A percentile compares a stretch with the other conserved stretches of the same genome.
Evolutionary conservation across 371 early-diverging fungal species (phyloP).

Genomic region (Nematocida homosporus): DNA sequence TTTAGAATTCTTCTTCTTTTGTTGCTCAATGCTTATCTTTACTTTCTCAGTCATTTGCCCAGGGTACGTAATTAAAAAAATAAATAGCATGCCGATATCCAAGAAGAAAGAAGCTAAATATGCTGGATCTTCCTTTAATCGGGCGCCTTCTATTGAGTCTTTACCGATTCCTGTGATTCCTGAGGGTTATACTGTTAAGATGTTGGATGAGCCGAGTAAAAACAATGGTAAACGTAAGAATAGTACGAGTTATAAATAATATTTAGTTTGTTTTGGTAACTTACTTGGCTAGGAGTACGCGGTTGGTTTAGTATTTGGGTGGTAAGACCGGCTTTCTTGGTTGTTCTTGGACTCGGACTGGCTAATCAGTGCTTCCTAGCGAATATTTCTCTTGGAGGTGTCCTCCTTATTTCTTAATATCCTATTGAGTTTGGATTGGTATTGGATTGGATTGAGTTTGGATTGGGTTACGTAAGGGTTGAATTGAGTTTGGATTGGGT

Average conservation of each 20-base stretch:
- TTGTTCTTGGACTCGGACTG: neutral
- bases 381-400: slow-evolving; percentile 38
- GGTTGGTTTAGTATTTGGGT: neutral
- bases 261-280: slow-evolving; percentile 27
- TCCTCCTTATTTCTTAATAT: slow-evolving; percentile 35
- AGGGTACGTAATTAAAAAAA: slow-evolving; percentile 41
- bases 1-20: slow-evolving; percentile 20
- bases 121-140: slow-evolving; percentile 11
- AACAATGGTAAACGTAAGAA: no score
- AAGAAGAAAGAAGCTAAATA: neutral
- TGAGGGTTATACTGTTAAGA: slow-evolving; percentile 9
- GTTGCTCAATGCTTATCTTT: slow-evolving; percentile 9
- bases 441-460: no score
- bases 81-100: neutral
- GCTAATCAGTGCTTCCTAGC: slow-evolving; percentile 14
- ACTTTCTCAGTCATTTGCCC: slow-evolving; percentile 27
- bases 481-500: no score
- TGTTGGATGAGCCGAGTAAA: slow-evolving; percentile 14
- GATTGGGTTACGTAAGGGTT: no score
- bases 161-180: slow-evolving; percentile 17
- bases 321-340: neutral
- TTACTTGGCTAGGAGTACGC: slow-evolving; percentile 49
- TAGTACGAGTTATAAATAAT: slow-evolving; percentile 24
- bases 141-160: neutral
- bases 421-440: no score